Base-by-base conservation (phyloP, 1,139 yeast genomes). In the Schwanniomyces etchellsii region DNA sequence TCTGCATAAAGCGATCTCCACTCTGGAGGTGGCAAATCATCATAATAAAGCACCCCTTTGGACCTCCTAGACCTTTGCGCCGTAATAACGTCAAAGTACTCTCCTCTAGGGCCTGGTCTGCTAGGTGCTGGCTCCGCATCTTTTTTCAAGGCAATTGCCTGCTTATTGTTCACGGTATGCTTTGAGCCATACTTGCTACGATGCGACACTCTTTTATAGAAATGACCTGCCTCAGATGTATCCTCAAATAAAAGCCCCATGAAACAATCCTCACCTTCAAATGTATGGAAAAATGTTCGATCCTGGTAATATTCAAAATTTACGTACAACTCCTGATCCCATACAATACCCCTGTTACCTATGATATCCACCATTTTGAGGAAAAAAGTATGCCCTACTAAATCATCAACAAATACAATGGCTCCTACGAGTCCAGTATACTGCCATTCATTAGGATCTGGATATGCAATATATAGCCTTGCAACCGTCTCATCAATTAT, bases 241-340 rank as follows among this genome's bases (percentile, higher is more conserved):
- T 89, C 96, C 45, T 89, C 96, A 56, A 91, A 91, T 31, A 91
- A 59, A 14, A 91, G 63, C 0, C 97, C 98, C n/a, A 79, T 89
- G 35, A 70, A 70, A 51, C 96, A 89, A 16, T 85, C 94, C 46
- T 91, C 97, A 35, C 86, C 66, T 60, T 91, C 98, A 60, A 91
- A 91, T 6, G 95, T 73, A 52, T 91, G 98, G 68, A 91, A 91
- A 57, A 85, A 91, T 30, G 94, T 80, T 16, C 98, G 73, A 53
- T 91, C 98, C 56, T 91, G 97, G 51, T 83, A 75, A 57, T 91
- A 91, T 42, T 80, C 81, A 52, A 91, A 88, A 46, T 84, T 82
- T 6, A 86, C 80, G 50, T 85, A 91, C 29, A 91, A 58, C 54
- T 91, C 98, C 55, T 91, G 98, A 55, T 91, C 98, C 98, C 98